Percentiles rank a stretch among this genome's conserved stretches.
phyloP scores from a whole-genome alignment of 148 eudicot species.

The Drosera capensis region DNA sequence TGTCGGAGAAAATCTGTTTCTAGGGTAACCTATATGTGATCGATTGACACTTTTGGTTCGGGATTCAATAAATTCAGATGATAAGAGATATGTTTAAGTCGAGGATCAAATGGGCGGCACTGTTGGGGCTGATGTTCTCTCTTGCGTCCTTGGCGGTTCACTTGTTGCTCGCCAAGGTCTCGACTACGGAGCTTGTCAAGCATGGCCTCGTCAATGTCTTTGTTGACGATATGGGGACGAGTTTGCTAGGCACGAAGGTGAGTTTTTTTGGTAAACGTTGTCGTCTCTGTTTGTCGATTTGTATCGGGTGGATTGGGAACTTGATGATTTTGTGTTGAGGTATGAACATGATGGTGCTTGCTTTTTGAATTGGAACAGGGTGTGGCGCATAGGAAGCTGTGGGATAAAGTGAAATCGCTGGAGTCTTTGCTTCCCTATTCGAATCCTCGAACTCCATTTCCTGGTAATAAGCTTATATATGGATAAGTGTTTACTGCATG shows the following conservation, averaged over 20 bases:
- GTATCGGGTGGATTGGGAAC: neutral
- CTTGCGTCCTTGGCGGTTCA: conserved; percentile 45
- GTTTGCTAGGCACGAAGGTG: conserved; percentile 28
- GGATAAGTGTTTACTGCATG: too few species aligned
- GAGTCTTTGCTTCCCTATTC: conserved; percentile 76
- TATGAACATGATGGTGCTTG: neutral
- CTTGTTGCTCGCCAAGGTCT: conserved; percentile 46
- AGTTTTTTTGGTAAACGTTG: neutral
- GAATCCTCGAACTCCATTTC: conserved; percentile 49
- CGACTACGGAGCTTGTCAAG: conserved; percentile 35
- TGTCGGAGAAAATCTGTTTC: too few species aligned
- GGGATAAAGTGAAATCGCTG: conserved; percentile 53
- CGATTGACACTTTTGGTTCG: too few species aligned
- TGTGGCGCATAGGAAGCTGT: conserved; percentile 43
- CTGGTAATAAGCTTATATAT: conserved; percentile 64
- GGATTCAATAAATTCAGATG: too few species aligned
- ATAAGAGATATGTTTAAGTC: conserved; percentile 58
- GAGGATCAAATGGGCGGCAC: conserved; percentile 63
- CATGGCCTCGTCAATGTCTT: conserved; percentile 20
- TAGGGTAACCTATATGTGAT: too few species aligned
- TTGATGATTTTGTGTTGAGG: neutral
- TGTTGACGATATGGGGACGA: conserved; percentile 33
- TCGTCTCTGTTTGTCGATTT: too few species aligned
- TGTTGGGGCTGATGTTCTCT: conserved; percentile 52
- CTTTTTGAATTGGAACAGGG: conserved; percentile 28